These are phyloP conservation scores for Phaffomyces thermotolerans DNA, from an alignment of 805 yeast species.

Conservation along the genomic window DNA sequence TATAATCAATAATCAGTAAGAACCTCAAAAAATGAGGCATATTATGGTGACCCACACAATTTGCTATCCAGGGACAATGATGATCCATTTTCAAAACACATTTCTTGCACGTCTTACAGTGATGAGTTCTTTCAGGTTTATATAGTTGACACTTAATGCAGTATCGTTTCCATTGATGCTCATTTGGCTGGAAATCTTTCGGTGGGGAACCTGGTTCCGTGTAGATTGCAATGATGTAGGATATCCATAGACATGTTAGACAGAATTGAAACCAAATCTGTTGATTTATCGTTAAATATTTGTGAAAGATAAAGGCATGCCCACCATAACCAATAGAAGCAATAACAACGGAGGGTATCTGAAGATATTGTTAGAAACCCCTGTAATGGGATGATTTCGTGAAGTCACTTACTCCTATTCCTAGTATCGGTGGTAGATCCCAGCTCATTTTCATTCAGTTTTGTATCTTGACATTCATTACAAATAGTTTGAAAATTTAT, in stretches of 20 bases:
- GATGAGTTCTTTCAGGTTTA: constrained; percentile 84
- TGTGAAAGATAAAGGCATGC: constrained; percentile 46
- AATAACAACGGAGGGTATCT: constrained; percentile 63
- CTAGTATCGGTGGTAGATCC: constrained; percentile 15
- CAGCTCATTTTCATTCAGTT: not conserved
- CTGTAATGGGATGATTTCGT: too few relatives aligned
- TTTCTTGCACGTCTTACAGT: constrained; percentile 64
- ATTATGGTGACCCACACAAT: constrained; percentile 78
- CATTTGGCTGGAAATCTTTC: constrained; percentile 32
- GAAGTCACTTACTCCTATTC: constrained; percentile 18
- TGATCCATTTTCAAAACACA: constrained; percentile 92
- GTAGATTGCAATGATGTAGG: constrained; percentile 63
- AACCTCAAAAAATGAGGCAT: constrained; percentile 78
- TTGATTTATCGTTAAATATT: constrained; percentile 30
- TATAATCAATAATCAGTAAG: constrained; percentile 52
- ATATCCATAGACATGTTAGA: constrained; percentile 58
- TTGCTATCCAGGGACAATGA: constrained; percentile 90
- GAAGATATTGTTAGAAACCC: constrained; percentile 6
- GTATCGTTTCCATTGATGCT: constrained; percentile 55
- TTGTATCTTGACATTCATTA: too few relatives aligned
- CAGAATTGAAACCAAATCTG: constrained; percentile 43
- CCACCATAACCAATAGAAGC: constrained; percentile 54
- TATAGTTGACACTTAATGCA: constrained; percentile 64
- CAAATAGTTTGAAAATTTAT: too few relatives aligned
- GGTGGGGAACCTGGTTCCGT: constrained; percentile 68